A percentile compares a stretch with the other conserved stretches of the same genome.
Conservation (phyloP, 1,284 basidiomycete genomes). For the Phlebopus sp. region DNA sequence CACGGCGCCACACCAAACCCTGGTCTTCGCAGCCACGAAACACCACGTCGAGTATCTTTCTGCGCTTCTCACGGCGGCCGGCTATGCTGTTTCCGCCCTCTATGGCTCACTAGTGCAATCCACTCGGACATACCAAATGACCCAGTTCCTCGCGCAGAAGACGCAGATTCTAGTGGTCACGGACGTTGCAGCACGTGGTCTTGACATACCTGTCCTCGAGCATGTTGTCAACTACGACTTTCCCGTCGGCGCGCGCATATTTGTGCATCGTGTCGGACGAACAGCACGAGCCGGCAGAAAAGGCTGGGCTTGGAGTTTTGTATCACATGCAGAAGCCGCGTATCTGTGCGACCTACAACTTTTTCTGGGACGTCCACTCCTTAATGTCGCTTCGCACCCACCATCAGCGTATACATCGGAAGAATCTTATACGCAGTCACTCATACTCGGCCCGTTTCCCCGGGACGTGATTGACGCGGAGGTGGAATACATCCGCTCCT, state of each 20-base stretch:
- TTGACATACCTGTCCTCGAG: conserved; percentile 92
- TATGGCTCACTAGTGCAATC: conserved; percentile 95
- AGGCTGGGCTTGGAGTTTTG: conserved; percentile 96
- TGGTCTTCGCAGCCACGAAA: conserved; percentile 97
- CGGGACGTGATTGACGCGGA: conserved; percentile 83
- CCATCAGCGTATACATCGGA: conserved; percentile 42
- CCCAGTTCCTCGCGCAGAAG: conserved; percentile 80
- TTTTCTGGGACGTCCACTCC: conserved; percentile 86
- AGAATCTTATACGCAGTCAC: conserved; percentile 61
- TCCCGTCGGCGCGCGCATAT: conserved; percentile 88
- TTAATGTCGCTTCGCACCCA: conserved; percentile 39
- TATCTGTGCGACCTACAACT: conserved; percentile 92
- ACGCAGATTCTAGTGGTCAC: conserved; percentile 93
- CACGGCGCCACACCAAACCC: conserved; percentile 83
- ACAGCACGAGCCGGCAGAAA: conserved; percentile 93
- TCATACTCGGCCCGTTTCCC: conserved; percentile 82
- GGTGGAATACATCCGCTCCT: conserved; percentile 73
- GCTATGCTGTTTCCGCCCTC: conserved; percentile 95
- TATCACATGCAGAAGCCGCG: conserved; percentile 84
- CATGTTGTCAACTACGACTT: conserved; percentile 99
- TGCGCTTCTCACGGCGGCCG: conserved; percentile 75
- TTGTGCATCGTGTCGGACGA: conserved; percentile 95
- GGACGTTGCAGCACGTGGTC: conserved; percentile 96
- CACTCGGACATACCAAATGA: conserved; percentile 90
- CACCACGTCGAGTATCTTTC: conserved; percentile 98